These are phyloP conservation scores for Cercospora janseana DNA, from an alignment of 2,329 filamentous ascomycete species.

Conservation along the genomic window DNA sequence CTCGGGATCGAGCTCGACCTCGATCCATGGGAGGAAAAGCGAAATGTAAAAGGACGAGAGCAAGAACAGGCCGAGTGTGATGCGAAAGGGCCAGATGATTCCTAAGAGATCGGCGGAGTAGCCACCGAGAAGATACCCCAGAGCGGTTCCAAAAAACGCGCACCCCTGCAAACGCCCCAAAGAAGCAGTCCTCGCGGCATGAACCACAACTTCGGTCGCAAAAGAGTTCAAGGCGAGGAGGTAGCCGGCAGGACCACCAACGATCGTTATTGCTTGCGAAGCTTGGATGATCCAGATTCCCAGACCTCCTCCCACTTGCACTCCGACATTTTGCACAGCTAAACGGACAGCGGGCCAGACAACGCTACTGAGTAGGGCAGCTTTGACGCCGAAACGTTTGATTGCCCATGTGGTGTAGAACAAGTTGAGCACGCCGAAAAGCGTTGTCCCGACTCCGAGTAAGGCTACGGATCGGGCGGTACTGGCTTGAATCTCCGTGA, in stretches of 20 bases:
- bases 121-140: conserved; percentile 65
- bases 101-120: conserved; percentile 62
- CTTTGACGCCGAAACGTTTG: conserved; percentile 63
- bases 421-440: conserved; percentile 66
- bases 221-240: conserved; percentile 68
- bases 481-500: conserved; percentile 61
- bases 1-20: conserved; percentile 39
- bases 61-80: conserved; percentile 59
- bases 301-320: conserved; percentile 57
- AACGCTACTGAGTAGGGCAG: conserved; percentile 61
- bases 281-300: conserved; percentile 69
- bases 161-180: conserved; percentile 65
- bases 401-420: conserved; percentile 67
- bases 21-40: conserved; percentile 50
- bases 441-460: conserved; percentile 64
- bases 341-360: conserved; percentile 64
- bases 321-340: conserved; percentile 62
- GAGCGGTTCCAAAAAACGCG: conserved; percentile 64
- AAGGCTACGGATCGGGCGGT: conserved; percentile 65
- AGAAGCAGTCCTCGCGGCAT: conserved; percentile 60
- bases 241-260: conserved; percentile 69
- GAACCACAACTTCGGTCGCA: conserved; percentile 62
- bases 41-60: conserved; percentile 44
- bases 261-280: conserved; percentile 65
- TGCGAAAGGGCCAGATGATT: conserved; percentile 63